phyloP scores from a whole-genome alignment of 768 basidiomycete genomes.

The Ramaria rubella region DNA sequence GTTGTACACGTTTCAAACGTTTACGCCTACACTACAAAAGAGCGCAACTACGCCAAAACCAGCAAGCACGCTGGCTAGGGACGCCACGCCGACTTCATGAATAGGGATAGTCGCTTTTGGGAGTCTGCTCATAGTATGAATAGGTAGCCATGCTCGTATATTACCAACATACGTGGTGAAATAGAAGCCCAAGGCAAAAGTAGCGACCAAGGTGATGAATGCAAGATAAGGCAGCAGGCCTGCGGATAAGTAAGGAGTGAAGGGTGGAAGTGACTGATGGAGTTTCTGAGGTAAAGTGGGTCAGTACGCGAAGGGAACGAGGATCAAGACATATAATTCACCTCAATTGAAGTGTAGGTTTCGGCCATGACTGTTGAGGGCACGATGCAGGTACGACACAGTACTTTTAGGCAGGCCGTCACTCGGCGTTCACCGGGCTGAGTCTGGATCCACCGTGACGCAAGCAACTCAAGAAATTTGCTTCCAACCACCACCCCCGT shows the following conservation, averaged over 20 bases:
- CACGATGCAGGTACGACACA: slow-evolving; percentile 34
- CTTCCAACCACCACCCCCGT: background rate
- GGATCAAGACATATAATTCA: slow-evolving; percentile 20
- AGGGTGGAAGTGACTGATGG: slow-evolving; percentile 62
- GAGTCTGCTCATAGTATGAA: slow-evolving; percentile 27
- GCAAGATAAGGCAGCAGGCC: slow-evolving; percentile 67
- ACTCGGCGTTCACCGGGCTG: background rate
- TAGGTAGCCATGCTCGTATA: background rate
- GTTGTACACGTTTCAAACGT: slow-evolving; percentile 53
- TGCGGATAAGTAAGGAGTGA: slow-evolving; percentile 64
- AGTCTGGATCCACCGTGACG: slow-evolving; percentile 19
- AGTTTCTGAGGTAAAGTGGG: slow-evolving; percentile 39
- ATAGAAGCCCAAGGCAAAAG: slow-evolving; percentile 85
- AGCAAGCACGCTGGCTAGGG: slow-evolving; percentile 68
- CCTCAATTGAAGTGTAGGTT: slow-evolving; percentile 48
- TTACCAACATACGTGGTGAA: slow-evolving; percentile 53
- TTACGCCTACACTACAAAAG: slow-evolving; percentile 80
- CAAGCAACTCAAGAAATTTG: slow-evolving; percentile 14
- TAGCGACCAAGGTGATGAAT: slow-evolving; percentile 60
- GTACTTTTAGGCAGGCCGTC: background rate
- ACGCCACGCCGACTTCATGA: slow-evolving; percentile 64
- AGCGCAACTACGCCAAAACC: slow-evolving; percentile 88
- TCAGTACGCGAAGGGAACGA: background rate
- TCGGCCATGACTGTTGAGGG: slow-evolving; percentile 39
- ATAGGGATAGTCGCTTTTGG: slow-evolving; percentile 63